Base-by-base conservation (phyloP, 1,284 basidiomycete species). In the Naganishia sp. region DNA sequence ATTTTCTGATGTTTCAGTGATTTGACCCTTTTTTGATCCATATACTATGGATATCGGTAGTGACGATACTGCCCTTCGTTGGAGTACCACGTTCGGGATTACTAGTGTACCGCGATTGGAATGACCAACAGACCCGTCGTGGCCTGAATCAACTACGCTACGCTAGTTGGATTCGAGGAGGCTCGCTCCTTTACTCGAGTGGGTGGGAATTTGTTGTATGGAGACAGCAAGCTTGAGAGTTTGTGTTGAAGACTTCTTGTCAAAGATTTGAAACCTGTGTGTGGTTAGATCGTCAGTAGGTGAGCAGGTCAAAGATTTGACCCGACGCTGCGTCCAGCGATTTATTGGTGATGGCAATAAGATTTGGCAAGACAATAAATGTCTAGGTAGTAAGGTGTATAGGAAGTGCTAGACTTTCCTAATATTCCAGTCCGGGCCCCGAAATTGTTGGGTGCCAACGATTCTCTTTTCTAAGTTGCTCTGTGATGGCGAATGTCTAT, bases 91-190 rank as follows among this genome's bases (percentile, higher is more conserved):
- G 21, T 56, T 42, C 55, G 55, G 43, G 39, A 28, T 56, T 45
- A 25, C 23, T 56, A 56, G 42, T 10, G 15, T 56, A 56, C 55
- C 42, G 55, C 42, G 55, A 56, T 56, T 56, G 55, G 55, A 18
- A 28, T 56, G 21, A 56, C 55, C 55, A 45, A 56, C 15, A 13
- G 43, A 46, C 16, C 43, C 11, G 25, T 45, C 43, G 6, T 4
- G 55, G 18, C 13, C 36, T 15, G n/a, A 16, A 44, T 28, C 25
- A 4, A 13, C 55, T 56, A 56, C 55, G 55, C 55, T 56, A 56
- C 55, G 55, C 55, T 56, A 56, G 55, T 43, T 56, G 55, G 52
- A 53, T 53, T 53, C 53, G 53, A 33, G 53, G 53, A 55, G 16
- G 16, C 53, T 36, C 53, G 53, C 53, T 55, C 53, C 53, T 55